Conservation (phyloP, 352 stramenopile species). For the Peronosclerospora sorghi region DNA sequence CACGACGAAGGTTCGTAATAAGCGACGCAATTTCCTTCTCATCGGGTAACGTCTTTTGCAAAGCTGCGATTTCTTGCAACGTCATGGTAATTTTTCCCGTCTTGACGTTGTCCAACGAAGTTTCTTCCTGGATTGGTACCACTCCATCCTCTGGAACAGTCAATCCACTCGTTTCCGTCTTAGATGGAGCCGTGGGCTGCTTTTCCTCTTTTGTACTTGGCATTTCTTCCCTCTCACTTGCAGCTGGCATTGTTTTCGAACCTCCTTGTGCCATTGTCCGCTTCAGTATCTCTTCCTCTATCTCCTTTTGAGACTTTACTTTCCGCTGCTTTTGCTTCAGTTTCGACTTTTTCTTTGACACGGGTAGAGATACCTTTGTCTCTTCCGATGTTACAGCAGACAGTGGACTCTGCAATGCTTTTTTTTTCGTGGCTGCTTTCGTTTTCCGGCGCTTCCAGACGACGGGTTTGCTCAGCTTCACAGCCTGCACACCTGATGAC, state of each 20-base stretch:
- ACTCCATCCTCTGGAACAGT: slow-evolving; percentile 6
- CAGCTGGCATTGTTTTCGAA: slow-evolving; percentile 1
- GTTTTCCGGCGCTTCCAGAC: slow-evolving; percentile 23
- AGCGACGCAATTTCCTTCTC: slow-evolving; percentile 50
- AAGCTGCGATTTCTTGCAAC: slow-evolving; percentile 53
- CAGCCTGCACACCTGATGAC: not conserved
- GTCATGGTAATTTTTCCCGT: slow-evolving; percentile 65
- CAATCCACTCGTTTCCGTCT: not conserved
- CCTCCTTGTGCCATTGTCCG: slow-evolving; percentile 14
- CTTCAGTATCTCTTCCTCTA: slow-evolving; percentile 27
- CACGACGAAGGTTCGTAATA: slow-evolving; percentile 42
- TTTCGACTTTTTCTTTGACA: slow-evolving; percentile 4
- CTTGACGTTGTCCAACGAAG: slow-evolving; percentile 25
- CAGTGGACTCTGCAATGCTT: slow-evolving; percentile 1
- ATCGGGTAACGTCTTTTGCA: slow-evolving; percentile 67
- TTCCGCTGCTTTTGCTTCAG: slow-evolving; percentile 12
- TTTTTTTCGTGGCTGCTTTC: slow-evolving; percentile 22
- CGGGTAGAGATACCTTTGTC: not conserved
- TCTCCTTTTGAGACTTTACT: slow-evolving; percentile 16
- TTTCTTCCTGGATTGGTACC: slow-evolving; percentile 13
- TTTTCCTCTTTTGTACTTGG: slow-evolving; percentile 2
- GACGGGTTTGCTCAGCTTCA: slow-evolving; percentile 10
- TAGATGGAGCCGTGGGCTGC: slow-evolving; percentile 1
- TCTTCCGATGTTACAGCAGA: slow-evolving; percentile 1
- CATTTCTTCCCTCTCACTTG: not conserved